Evolutionary conservation across 116 monocot species (phyloP), one percentile per base, ranked within the genome.

Genomic region (Dioscorea cayenensis): DNA sequence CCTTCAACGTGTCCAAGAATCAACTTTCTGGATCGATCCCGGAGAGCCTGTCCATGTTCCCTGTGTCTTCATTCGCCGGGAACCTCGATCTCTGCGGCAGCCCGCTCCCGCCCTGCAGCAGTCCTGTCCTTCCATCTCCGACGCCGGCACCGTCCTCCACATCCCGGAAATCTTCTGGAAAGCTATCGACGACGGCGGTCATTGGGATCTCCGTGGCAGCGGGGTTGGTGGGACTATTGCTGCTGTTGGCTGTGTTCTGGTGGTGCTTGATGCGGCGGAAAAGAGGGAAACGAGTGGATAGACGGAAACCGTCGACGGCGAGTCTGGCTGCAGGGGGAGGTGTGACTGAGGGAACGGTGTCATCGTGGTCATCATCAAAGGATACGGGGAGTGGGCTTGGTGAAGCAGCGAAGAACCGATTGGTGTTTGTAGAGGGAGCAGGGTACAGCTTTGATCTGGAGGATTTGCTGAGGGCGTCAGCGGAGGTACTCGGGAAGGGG

Each of bases 401-500:
- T 29, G 71, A 63, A 6, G 73, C 61, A 23, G 84, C 82, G 66
- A 62, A 67, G 70, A 84, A 79, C 73, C 78, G 83, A 60, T 64
- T 95, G 58, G 79, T 84, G 49, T 78, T 91, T 60, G 75, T 95
- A 9, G 89, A 21, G 18, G 82, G 84, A 11, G 76, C 70, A 0
- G 72, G 77, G 2, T 86, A 77, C 74, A 79, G 77, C 68, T 95
- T 95, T 69, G 86, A 91, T 62, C 72, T 95, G 37, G 91, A 95
- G 72, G 95, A 91, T 36, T 75, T 95, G 28, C 81, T 91, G 49
- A 77, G 83, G 22, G 91, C 91, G 66, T 91, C 91, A 14, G 91
- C 95, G 4, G 91, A 95, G 78, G 91, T 89, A n/a, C 63, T 95
- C 22, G 91, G 95, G 23, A 91, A 95, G 73, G 95, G 95, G 10